Evolutionary conservation across 2,329 filamentous ascomycete species (phyloP).

Genomic region (Tolypocladium tropicale): DNA sequence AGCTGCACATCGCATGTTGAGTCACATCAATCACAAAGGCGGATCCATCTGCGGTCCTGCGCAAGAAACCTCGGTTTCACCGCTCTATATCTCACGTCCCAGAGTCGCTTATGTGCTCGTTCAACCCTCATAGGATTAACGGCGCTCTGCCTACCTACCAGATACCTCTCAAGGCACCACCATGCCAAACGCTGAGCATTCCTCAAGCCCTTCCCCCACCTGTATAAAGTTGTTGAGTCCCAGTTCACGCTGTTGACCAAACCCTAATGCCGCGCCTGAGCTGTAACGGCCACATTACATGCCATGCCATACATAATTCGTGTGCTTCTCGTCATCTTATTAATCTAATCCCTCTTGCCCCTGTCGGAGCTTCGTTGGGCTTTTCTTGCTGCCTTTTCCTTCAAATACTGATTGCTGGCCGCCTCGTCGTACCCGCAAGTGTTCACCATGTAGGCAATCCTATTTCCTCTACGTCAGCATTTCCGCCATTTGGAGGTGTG

Average conservation of each 20-base stretch:
- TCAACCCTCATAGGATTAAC: neutral
- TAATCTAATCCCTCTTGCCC: constrained; percentile 5
- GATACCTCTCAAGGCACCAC: neutral
- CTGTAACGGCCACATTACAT: neutral
- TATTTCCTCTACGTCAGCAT: constrained; percentile 20
- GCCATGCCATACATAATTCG: neutral
- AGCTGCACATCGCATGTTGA: too few relatives aligned
- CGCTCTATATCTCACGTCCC: too few relatives aligned
- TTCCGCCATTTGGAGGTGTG: neutral
- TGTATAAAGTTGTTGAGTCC: neutral
- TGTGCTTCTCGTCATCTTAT: constrained; percentile 1
- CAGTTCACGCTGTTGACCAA: neutral
- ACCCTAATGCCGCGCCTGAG: neutral
- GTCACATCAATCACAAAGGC: too few relatives aligned
- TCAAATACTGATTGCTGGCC: constrained; percentile 37
- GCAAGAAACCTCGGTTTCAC: too few relatives aligned
- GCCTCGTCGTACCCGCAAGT: constrained; percentile 43
- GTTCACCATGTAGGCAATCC: constrained; percentile 39
- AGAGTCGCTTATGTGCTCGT: neutral
- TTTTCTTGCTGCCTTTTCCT: constrained; percentile 24
- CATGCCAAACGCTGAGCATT: neutral
- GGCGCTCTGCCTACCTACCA: neutral
- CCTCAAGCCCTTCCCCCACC: neutral
- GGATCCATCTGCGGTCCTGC: too few relatives aligned
- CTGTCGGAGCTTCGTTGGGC: constrained; percentile 15